phyloP scores from a whole-genome alignment of 2,329 filamentous ascomycete genomes.

The Alternaria gaisen region DNA sequence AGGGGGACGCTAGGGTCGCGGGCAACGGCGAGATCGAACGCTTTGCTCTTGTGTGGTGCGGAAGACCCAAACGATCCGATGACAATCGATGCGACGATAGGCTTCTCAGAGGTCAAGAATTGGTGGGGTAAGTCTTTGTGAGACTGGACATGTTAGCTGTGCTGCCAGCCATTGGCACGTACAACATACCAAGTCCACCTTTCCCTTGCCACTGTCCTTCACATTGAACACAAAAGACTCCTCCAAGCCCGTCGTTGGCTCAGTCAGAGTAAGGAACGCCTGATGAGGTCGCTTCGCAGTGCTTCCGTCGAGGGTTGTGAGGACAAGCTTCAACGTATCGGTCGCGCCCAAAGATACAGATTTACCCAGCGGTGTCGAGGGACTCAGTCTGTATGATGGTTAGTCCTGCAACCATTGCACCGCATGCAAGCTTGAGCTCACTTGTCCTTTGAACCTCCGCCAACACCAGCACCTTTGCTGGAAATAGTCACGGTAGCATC shows the following conservation, averaged over 20 bases:
- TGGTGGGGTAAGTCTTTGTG: slow-evolving; percentile 89
- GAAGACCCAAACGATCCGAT: slow-evolving; percentile 86
- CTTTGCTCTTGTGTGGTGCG: slow-evolving; percentile 70
- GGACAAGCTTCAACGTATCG: slow-evolving; percentile 80
- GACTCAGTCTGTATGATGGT: slow-evolving; percentile 48
- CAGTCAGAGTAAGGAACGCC: slow-evolving; percentile 85
- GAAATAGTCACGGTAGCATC: slow-evolving; percentile 74
- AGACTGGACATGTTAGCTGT: slow-evolving; percentile 64
- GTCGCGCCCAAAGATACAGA: slow-evolving; percentile 70
- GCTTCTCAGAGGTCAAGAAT: slow-evolving; percentile 72
- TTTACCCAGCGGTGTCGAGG: slow-evolving; percentile 67
- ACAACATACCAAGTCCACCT: slow-evolving; percentile 78
- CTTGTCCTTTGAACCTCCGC: slow-evolving; percentile 69
- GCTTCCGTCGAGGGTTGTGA: slow-evolving; percentile 83
- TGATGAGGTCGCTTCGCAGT: slow-evolving; percentile 89
- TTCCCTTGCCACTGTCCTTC: slow-evolving; percentile 88
- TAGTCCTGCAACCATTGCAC: slow-evolving; percentile 1
- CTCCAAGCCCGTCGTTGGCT: slow-evolving; percentile 79
- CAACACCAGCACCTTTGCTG: slow-evolving; percentile 65
- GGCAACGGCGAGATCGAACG: slow-evolving; percentile 76
- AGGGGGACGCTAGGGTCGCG: slow-evolving; percentile 69
- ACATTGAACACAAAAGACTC: slow-evolving; percentile 84
- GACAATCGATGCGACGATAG: slow-evolving; percentile 81
- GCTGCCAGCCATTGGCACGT: slow-evolving; percentile 13
- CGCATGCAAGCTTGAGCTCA: slow-evolving; percentile 52